These are phyloP conservation scores for Lanmaoa pseudosensibilis DNA, from an alignment of 768 basidiomycete species.

Conservation along the genomic window DNA sequence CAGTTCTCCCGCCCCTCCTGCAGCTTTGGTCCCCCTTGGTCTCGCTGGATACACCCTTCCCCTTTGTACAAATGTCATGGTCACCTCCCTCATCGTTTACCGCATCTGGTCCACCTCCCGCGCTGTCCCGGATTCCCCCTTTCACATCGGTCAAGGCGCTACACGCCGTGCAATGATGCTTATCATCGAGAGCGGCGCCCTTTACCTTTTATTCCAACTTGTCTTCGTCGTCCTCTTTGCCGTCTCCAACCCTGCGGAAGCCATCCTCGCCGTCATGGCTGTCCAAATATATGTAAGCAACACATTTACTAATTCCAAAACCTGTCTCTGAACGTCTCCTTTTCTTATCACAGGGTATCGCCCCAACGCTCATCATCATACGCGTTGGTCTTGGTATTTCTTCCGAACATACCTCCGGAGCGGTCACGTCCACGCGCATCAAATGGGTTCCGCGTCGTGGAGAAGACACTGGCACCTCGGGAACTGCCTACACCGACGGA, in stretches of 20 bases:
- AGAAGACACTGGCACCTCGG: conserved; percentile 16
- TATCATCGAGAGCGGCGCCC: conserved; percentile 40
- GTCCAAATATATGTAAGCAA: conserved; percentile 42
- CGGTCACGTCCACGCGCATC: conserved; percentile 23
- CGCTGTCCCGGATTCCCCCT: conserved; percentile 2
- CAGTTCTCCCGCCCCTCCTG: conserved; percentile 35
- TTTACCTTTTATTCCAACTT: conserved; percentile 42
- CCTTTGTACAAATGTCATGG: conserved; percentile 41
- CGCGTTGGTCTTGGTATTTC: conserved; percentile 35
- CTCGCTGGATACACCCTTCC: conserved; percentile 40
- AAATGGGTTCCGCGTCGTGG: conserved; percentile 20
- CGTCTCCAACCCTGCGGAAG: conserved; percentile 34
- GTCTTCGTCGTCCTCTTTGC: conserved; percentile 43
- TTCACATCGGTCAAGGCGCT: conserved; percentile 15
- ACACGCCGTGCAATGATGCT: conserved; percentile 33
- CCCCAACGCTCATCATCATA: conserved; percentile 38
- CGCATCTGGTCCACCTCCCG: conserved; percentile 38
- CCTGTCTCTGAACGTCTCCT: not conserved
- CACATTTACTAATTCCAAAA: not conserved
- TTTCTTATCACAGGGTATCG: conserved; percentile 29
- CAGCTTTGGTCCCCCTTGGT: conserved; percentile 35
- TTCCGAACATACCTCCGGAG: conserved; percentile 20
- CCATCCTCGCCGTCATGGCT: conserved; percentile 37
- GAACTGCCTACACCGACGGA: conserved; percentile 23
- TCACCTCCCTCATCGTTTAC: conserved; percentile 41